These are phyloP conservation scores for Ophiosphaerella narmari DNA, from an alignment of 2,329 filamentous ascomycete species.

Conservation along the genomic window DNA sequence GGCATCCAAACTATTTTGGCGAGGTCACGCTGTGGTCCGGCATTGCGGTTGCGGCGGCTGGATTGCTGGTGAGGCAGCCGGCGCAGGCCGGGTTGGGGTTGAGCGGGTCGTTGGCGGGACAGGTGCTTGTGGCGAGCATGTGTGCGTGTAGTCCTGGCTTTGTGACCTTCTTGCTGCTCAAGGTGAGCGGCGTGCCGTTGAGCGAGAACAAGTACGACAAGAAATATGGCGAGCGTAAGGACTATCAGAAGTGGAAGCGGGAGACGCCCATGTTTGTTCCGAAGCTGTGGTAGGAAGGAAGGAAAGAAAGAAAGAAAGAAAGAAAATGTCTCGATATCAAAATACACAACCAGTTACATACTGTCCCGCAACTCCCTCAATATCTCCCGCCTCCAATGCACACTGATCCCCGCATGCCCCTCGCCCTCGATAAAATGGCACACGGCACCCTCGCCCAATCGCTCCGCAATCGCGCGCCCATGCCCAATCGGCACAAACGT, in stretches of 20 bases:
- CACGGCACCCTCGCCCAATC: constrained; percentile 31
- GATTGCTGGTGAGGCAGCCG: constrained; percentile 59
- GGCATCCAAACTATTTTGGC: constrained; percentile 76
- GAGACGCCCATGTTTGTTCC: constrained; percentile 69
- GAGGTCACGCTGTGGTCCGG: constrained; percentile 72
- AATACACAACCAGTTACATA: background rate
- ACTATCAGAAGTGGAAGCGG: constrained; percentile 71
- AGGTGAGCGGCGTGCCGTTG: constrained; percentile 67
- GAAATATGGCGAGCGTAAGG: constrained; percentile 64
- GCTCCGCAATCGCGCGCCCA: constrained; percentile 33
- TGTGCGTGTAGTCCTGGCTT: constrained; percentile 67
- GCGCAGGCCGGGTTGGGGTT: constrained; percentile 64
- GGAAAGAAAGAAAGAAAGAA: no score
- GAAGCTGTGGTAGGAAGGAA: constrained; percentile 52
- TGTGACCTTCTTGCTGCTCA: constrained; percentile 65
- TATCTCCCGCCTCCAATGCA: constrained; percentile 6
- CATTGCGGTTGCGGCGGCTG: constrained; percentile 63
- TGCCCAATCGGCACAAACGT: constrained; percentile 38
- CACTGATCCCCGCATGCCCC: constrained; percentile 30
- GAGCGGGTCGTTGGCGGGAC: constrained; percentile 48
- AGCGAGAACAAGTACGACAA: constrained; percentile 73
- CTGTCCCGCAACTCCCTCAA: constrained; percentile 1
- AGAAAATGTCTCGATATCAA: no score
- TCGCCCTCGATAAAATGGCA: constrained; percentile 37
- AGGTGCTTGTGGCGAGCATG: constrained; percentile 54